These are phyloP conservation scores for Apiotrichum montevideense DNA, from an alignment of 1,284 basidiomycete genomes.

Conservation along the genomic window DNA sequence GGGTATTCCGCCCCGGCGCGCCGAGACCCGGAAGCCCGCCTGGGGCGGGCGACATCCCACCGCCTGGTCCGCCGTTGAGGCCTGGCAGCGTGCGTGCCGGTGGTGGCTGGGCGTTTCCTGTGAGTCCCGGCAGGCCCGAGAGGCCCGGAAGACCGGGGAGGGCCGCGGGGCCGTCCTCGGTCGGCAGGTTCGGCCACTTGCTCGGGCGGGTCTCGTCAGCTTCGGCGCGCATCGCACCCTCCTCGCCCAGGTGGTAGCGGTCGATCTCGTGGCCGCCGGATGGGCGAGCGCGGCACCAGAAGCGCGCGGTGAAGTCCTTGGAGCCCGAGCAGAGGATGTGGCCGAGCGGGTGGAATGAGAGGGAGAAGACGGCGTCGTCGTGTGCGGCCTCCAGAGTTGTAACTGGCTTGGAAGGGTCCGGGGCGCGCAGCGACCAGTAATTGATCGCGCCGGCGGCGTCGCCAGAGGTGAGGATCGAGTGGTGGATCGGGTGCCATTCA, in stretches of 20 bases:
- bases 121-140: background rate
- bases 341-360: slow-evolving; percentile 92
- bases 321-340: slow-evolving; percentile 87
- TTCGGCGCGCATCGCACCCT: slow-evolving; percentile 38
- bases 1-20: background rate
- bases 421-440: slow-evolving; percentile 73
- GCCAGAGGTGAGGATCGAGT: slow-evolving; percentile 77
- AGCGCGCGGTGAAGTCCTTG: slow-evolving; percentile 95
- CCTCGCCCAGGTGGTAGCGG: slow-evolving; percentile 44
- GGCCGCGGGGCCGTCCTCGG: slow-evolving; percentile 1
- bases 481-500: slow-evolving; percentile 92
- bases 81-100: too few species aligned
- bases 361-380: slow-evolving; percentile 93
- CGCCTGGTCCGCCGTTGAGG: too few species aligned
- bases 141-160: slow-evolving; percentile 11
- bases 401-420: slow-evolving; percentile 54
- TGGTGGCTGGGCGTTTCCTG: too few species aligned
- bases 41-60: too few species aligned
- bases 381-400: slow-evolving; percentile 85
- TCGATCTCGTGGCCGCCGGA: slow-evolving; percentile 60
- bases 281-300: slow-evolving; percentile 81
- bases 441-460: slow-evolving; percentile 88
- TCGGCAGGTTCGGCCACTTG: slow-evolving; percentile 10
- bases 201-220: slow-evolving; percentile 40
- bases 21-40: background rate